Evolutionary conservation across 495 filamentous ascomycete species (phyloP), one percentile per base, ranked within the genome.

Genomic region (Penicillium malachiteum): DNA sequence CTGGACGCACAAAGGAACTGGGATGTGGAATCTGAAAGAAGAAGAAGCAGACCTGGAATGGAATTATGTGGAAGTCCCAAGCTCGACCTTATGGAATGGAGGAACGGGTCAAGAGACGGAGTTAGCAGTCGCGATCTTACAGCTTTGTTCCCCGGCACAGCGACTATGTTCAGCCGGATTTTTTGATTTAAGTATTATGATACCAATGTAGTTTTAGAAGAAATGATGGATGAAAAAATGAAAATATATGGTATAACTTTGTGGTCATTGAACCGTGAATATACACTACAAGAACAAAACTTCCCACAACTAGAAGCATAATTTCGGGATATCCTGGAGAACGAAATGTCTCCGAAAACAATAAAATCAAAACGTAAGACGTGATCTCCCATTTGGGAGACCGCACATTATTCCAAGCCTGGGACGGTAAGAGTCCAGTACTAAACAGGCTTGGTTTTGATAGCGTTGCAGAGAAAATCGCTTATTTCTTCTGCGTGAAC

Each of bases 271-370:
- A 39, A 40, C 48, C n/a, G n/a, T n/a, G n/a, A n/a, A n/a, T 50
- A 58, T 62, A 63, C 38, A 63, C 42, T 53, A 52, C 37, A 55
- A 17, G 39, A 45, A 53, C 18, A 51, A 39, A 49, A 38, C 11
- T 45, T 47, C 32, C 39, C 21, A 40, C 39, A 48, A 26, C 33
- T 53, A 48, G 49, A 55, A 52, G 40, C 44, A 58, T 41, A 63
- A 56, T 56, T 49, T 59, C 52, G 52, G 56, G 60, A 63, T 59
- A 63, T 63, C 55, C 52, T 58, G 43, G 43, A 52, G 55, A 50
- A 43, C 46, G 43, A 55, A 12, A 8, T 3, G 32, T 40, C 55
- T 18, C 43, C 55, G 37, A 18, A 56, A 63, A 56, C 48, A 45
- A 54, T 21, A 54, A 55, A 52, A 17, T 46, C 55, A 62, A 57